Percentiles rank a stretch among this genome's conserved stretches.
These are phyloP conservation scores for Orbilia ellipsospora DNA, from an alignment of 2,329 filamentous ascomycete genomes.

Conservation along the genomic window DNA sequence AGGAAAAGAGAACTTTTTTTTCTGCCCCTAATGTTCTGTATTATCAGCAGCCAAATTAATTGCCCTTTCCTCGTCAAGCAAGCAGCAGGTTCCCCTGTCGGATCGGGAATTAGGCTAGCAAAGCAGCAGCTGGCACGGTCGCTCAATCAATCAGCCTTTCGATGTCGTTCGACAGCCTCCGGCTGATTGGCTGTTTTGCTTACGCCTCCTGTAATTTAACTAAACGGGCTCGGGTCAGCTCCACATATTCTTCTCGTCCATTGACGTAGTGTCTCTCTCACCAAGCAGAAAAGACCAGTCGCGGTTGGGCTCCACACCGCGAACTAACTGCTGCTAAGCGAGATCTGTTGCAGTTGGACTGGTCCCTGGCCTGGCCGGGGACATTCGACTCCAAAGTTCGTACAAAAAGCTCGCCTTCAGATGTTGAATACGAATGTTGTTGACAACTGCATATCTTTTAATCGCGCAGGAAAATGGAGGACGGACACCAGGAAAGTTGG, in stretches of 20 bases:
- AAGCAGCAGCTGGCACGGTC: neutral
- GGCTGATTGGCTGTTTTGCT: neutral
- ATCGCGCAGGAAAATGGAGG: too few species aligned
- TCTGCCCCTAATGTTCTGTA: neutral
- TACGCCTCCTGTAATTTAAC: slow-evolving; percentile 18
- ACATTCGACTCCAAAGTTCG: neutral
- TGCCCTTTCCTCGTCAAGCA: neutral
- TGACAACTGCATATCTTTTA: too few species aligned
- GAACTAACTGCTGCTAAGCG: slow-evolving; percentile 16
- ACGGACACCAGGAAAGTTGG: neutral
- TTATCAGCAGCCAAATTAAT: slow-evolving; percentile 17
- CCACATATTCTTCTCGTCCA: slow-evolving; percentile 4
- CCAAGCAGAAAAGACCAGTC: too few species aligned
- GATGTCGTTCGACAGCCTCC: too few species aligned
- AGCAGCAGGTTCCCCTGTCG: slow-evolving; percentile 8
- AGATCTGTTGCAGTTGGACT: slow-evolving; percentile 15
- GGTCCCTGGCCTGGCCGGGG: neutral
- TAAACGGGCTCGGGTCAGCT: neutral
- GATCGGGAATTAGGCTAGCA: slow-evolving; percentile 14
- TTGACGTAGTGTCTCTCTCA: slow-evolving; percentile 13
- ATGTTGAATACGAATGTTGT: neutral
- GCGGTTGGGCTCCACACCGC: too few species aligned
- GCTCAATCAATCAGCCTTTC: neutral
- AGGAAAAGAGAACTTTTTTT: neutral
- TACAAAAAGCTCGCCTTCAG: neutral